Evolutionary conservation across 306 rosid species (phyloP), one percentile per base, ranked within the genome.

Genomic region (Acacia crassicarpa): DNA sequence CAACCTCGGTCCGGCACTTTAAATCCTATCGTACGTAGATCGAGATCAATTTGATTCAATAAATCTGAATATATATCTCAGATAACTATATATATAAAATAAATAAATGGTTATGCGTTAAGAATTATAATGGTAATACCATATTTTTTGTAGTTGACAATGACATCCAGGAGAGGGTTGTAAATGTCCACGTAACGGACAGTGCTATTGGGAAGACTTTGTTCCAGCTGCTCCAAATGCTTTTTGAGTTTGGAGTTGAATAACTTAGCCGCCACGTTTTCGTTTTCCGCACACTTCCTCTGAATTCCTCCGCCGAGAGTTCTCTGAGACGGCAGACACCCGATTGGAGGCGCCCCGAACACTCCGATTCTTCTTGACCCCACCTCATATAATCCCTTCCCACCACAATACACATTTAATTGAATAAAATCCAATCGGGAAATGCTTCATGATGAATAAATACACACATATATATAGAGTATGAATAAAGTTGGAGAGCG

Each of bases 311-410:
- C 94, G 0, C 76, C 84, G 33, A 84, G 4, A 10, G 93, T 90
- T 85, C 94, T 89, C 30, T 87, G 94, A n/a, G 88, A 89, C 0
- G 93, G 97, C n/a, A 90, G 80, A 82, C 93, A 92, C 20, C 97
- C 94, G 2, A 92, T 51, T 1, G 94, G 93, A 1, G 97, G 90
- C 4, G 78, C 82, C 75, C 73, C 77, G 41, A 92, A 83, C 53
- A 90, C 79, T 54, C 85, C 97, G 13, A 92, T 87, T 73, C 91
- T 86, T 61, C 93, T 59, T 27, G 85, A 91, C 12, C 97, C 97
- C 4, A 85, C 85, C 63, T 58, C 33, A 83, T 88, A 80, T 69
- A 88, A 3, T 72, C 82, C 90, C 94, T 92, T 53, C 75, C 20
- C 35, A 53, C 19, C 56, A 48, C 12, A 14, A 48, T 4, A 48